Evolutionary conservation across 129 eudicot genomes (phyloP), one percentile per base, ranked within the genome.

Genomic region (Deinandra increscens): DNA sequence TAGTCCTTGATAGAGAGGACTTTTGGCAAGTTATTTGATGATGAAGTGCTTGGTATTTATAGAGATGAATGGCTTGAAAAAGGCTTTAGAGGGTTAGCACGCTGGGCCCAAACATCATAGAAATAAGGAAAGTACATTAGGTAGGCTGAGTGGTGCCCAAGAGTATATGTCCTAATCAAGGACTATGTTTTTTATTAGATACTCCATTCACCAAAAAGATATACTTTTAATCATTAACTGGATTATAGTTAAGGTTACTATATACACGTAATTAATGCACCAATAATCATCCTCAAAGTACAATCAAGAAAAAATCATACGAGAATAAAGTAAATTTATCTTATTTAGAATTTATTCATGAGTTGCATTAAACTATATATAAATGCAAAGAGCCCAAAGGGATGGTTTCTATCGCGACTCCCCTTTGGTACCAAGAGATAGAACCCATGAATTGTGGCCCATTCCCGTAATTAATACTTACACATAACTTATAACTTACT

Each of bases 21-120:
- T 23, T 17, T 77, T 61, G 66, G 71, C 81, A 69, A 77, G 66
- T 77, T 60, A 49, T 70, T 49, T 69, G 81, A n/a, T 62, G 46
- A 62, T 77, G 60, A 77, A 61, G 45, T 50, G 17, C 19, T 22
- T 18, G 60, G 71, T 77, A 77, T 77, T 38, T 77, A 77, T 77
- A 77, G 81, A 69, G 48, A 20, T 17, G 20, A 49, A 6, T 39
- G 66, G 53, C 50, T 26, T 23, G 81, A 29, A 19, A 76, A 77
- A 31, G 66, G 66, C 22, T n/a, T n/a, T n/a, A 49, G 42, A 23
- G 58, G 37, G 36, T 66, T 53, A 69, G 69, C 74, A 75, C 67
- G 66, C 7, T 23, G 64, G 76, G 66, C 75, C 81, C 76, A 69
- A n/a, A 69, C 71, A 77, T 77, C 48, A 77, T 77, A 77, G n/a